Percentiles rank a stretch among this genome's conserved stretches.
Conservation (phyloP, 1,284 basidiomycete genomes). For the Wallemia hederae region DNA sequence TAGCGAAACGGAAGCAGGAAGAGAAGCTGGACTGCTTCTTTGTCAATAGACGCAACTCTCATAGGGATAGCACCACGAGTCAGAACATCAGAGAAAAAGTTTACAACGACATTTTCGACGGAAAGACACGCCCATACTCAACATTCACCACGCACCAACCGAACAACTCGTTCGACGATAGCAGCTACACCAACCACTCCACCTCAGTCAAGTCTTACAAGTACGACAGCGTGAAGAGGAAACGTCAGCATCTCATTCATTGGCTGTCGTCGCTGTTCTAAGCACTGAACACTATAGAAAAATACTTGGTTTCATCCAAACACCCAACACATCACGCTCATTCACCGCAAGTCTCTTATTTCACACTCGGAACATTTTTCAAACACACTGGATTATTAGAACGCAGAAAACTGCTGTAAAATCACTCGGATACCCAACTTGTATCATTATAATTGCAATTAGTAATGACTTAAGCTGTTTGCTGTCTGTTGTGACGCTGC, state of each 20-base stretch:
- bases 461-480: too few species aligned
- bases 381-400: too few species aligned
- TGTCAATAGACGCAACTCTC: not conserved
- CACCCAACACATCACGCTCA: too few species aligned
- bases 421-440: too few species aligned
- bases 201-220: not conserved
- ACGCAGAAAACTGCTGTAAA: too few species aligned
- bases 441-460: too few species aligned
- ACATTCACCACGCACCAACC: not conserved
- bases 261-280: not conserved
- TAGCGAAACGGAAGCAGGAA: not conserved
- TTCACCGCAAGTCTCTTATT: too few species aligned
- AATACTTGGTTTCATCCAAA: too few species aligned
- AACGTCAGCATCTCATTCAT: not conserved
- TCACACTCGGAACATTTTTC: too few species aligned
- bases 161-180: not conserved
- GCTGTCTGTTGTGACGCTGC: too few species aligned
- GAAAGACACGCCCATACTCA: too few species aligned
- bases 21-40: not conserved
- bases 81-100: not conserved
- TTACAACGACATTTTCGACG: not conserved
- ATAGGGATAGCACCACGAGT: too few species aligned
- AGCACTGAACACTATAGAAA: slow-evolving; percentile 1
- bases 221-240: not conserved
- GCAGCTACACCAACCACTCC: not conserved